Base-by-base conservation (phyloP, 257 asterid species). In the Coffea eugenioides region DNA sequence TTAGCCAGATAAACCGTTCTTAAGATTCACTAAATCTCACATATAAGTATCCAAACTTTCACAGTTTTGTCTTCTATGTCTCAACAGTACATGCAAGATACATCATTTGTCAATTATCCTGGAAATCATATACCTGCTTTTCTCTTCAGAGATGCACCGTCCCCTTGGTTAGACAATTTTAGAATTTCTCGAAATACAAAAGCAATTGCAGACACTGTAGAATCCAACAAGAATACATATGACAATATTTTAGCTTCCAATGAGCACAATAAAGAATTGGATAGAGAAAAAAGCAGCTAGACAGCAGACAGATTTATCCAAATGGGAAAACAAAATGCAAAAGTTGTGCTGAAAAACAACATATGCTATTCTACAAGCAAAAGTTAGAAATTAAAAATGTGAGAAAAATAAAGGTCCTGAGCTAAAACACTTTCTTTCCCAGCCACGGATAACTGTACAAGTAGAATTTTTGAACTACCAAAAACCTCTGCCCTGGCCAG, bases 151-250 rank as follows among this genome's bases (percentile, higher is more conserved):
- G 79, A 71, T 48, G 88, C 83, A 49, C 85, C 82, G 80, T 89
- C 97, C 75, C 82, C 75, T 51, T 77, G 66, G 79, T 78, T 65
- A 75, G 88, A 51, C 56, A 87, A 79, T 72, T 78, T 85, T 76
- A 81, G 83, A 80, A 89, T 92, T 88, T 96, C 99, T 73, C 98
- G 96, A 83, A 84, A 96, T 74, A 96, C 99, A 90, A 91, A 96
- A 76, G 98, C 98, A 90, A 79, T 90, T 49, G 98, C 97, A 82
- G 68, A 87, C 70, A 89, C 99, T 96, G 92, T 74, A 84, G 77
- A 67, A 69, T 80, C 51, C 87, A 72, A 77, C 12, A 73, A 86
- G 62, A 59, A 82, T 81, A 68, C 57, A 57, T 41, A 27, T 77
- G 56, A 71, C 18, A 21, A 43, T 15, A 69, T 36, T 54, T 52